These are phyloP conservation scores for Ceriops zippeliana DNA, from an alignment of 345 rosid species.

Conservation along the genomic window DNA sequence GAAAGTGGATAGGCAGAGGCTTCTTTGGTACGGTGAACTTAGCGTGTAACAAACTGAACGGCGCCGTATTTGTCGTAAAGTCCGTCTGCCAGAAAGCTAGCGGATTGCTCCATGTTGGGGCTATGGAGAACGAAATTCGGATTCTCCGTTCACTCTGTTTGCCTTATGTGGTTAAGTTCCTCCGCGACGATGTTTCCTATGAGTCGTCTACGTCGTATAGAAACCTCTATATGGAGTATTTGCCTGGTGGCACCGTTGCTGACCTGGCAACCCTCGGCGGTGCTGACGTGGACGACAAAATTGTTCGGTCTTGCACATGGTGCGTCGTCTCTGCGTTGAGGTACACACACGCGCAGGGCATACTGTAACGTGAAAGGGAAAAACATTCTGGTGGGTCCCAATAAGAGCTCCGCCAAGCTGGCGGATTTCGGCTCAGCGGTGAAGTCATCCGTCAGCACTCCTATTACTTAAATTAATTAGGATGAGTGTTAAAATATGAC, in stretches of 20 bases:
- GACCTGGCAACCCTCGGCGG: conserved; percentile 24
- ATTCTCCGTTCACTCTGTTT: conserved; percentile 45
- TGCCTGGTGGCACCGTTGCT: conserved; percentile 57
- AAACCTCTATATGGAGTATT: conserved; percentile 66
- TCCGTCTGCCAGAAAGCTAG: conserved; percentile 43
- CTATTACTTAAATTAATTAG: too few relatives aligned
- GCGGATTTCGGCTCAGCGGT: conserved; percentile 77
- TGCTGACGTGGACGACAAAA: conserved; percentile 29
- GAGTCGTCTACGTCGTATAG: conserved; percentile 36
- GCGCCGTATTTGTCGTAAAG: conserved; percentile 58
- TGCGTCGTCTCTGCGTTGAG: conserved; percentile 58
- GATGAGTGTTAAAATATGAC: too few relatives aligned
- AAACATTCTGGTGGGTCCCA: conserved; percentile 48
- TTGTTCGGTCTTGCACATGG: conserved; percentile 39
- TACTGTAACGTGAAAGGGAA: conserved; percentile 77
- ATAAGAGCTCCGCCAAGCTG: conserved; percentile 42
- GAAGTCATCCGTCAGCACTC: conserved; percentile 1
- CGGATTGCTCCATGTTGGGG: conserved; percentile 34
- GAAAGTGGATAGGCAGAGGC: conserved; percentile 52
- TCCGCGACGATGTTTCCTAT: conserved; percentile 48
- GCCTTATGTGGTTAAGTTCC: conserved; percentile 44
- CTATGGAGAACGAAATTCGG: conserved; percentile 53
- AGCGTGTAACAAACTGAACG: conserved; percentile 33
- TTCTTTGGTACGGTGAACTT: conserved; percentile 56
- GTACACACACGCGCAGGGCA: conserved; percentile 51